Conservation (phyloP, 345 rosid genomes). For the Aegle marmelos region DNA sequence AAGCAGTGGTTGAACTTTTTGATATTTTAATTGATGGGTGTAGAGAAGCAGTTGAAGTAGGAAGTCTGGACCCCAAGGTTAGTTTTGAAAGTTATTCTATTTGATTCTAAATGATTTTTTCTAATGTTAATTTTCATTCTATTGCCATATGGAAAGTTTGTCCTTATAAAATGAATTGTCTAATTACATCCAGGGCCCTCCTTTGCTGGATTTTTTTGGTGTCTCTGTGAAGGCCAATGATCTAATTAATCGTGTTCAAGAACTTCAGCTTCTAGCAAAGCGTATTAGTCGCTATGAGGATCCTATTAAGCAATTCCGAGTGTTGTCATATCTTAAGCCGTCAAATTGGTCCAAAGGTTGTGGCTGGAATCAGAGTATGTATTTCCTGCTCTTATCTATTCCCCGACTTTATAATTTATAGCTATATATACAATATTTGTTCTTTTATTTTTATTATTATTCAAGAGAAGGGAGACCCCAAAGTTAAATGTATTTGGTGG, state of each 20-base stretch:
- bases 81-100: slow-evolving; percentile 7
- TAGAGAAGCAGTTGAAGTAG: slow-evolving; percentile 68
- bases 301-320: slow-evolving; percentile 90
- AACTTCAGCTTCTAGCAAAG: slow-evolving; percentile 82
- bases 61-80: slow-evolving; percentile 77
- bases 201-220: slow-evolving; percentile 94
- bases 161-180: neutral
- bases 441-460: neutral
- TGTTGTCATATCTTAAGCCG: slow-evolving; percentile 79
- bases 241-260: slow-evolving; percentile 74
- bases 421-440: too few species aligned
- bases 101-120: neutral
- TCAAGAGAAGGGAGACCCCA: neutral
- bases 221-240: slow-evolving; percentile 93
- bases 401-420: too few species aligned
- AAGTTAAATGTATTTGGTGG: neutral
- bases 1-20: slow-evolving; percentile 87
- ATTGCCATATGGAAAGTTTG: neutral
- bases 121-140: neutral
- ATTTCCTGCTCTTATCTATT: neutral
- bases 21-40: slow-evolving; percentile 86
- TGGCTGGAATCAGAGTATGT: slow-evolving; percentile 97
- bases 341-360: slow-evolving; percentile 99
- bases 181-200: slow-evolving; percentile 66
- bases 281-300: slow-evolving; percentile 74